phyloP scores from a whole-genome alignment of 2,329 filamentous ascomycete species.

The Fusarium newnesense region DNA sequence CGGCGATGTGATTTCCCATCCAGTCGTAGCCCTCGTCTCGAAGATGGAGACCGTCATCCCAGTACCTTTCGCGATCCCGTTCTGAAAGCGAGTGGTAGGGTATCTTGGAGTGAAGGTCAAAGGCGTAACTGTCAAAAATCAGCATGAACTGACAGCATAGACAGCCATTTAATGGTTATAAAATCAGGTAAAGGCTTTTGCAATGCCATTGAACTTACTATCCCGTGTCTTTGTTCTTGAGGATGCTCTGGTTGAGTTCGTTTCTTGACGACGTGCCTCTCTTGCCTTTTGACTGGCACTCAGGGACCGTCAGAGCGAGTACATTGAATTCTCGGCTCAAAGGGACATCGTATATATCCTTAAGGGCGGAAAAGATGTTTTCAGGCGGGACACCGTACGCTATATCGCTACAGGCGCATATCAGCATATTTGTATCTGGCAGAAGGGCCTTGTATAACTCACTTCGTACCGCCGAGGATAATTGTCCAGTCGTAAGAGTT shows the following conservation, averaged over 20 bases:
- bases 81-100: slow-evolving; percentile 63
- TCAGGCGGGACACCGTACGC: slow-evolving; percentile 51
- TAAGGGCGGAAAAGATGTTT: slow-evolving; percentile 60
- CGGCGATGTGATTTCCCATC: slow-evolving; percentile 68
- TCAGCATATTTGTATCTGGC: neutral
- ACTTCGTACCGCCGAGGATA: slow-evolving; percentile 73
- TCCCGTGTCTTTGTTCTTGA: slow-evolving; percentile 57
- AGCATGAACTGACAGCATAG: neutral
- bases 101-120: slow-evolving; percentile 65
- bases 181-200: neutral
- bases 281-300: slow-evolving; percentile 51
- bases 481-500: slow-evolving; percentile 68
- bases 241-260: slow-evolving; percentile 64
- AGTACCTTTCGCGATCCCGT: slow-evolving; percentile 60
- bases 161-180: neutral
- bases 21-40: slow-evolving; percentile 68
- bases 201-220: slow-evolving; percentile 57
- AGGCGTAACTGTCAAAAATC: slow-evolving; percentile 58
- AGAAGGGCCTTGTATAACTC: slow-evolving; percentile 27
- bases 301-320: slow-evolving; percentile 71
- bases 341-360: slow-evolving; percentile 61
- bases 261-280: slow-evolving; percentile 51
- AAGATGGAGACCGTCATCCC: slow-evolving; percentile 71
- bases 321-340: slow-evolving; percentile 63
- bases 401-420: slow-evolving; percentile 58